Conservation (phyloP, 495 filamentous ascomycete species). For the Tuber indicum region DNA sequence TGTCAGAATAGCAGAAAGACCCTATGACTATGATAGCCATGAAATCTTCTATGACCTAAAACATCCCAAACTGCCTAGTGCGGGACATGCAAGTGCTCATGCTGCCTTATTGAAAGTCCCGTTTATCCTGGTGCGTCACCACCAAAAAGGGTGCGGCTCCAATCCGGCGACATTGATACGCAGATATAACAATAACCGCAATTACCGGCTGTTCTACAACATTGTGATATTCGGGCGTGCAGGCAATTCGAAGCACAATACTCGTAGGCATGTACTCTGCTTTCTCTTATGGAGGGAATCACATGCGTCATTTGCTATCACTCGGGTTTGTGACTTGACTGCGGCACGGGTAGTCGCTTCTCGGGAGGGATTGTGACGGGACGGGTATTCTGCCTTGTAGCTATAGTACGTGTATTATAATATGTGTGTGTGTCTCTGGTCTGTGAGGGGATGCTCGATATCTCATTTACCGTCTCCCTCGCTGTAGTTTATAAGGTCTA, state of each 20-base stretch:
- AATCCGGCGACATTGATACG: neutral
- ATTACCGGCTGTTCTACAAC: neutral
- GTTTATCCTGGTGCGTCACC: too few relatives aligned
- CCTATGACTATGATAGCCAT: too few relatives aligned
- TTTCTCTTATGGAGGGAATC: neutral
- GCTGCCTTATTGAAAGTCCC: too few relatives aligned
- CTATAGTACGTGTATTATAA: neutral
- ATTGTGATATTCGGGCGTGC: neutral
- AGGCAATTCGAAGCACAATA: neutral
- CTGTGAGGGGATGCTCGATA: neutral
- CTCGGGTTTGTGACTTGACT: neutral
- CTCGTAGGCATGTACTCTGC: neutral
- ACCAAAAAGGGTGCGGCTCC: too few relatives aligned
- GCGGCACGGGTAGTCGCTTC: neutral
- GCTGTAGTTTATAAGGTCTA: neutral
- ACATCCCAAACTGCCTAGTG: too few relatives aligned
- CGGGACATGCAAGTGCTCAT: neutral
- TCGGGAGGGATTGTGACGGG: neutral
- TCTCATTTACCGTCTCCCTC: neutral
- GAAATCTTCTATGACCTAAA: too few relatives aligned
- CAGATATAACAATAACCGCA: neutral
- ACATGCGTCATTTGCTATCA: neutral
- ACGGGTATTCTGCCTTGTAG: neutral
- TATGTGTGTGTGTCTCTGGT: neutral
- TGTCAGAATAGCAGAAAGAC: too few relatives aligned